phyloP scores from a whole-genome alignment of 306 rosid genomes.

The Citrullus mucosospermus region DNA sequence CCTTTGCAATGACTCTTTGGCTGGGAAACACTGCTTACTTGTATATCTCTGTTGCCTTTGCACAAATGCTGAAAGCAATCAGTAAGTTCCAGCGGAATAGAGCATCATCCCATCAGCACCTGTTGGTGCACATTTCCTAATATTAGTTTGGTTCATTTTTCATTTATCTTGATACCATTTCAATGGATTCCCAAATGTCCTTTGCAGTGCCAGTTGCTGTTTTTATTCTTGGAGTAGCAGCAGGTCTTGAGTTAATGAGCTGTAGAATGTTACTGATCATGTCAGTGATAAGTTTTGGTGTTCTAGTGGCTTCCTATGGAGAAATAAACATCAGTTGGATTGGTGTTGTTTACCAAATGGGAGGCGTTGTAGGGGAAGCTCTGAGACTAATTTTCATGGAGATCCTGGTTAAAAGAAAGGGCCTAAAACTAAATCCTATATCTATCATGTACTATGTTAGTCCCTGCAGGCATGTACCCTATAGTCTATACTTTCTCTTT shows the following conservation, averaged over 20 bases:
- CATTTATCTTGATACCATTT: not conserved
- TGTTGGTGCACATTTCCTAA: slow-evolving; percentile 8
- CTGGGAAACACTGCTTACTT: slow-evolving; percentile 97
- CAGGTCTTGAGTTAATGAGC: slow-evolving; percentile 91
- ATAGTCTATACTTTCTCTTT: not conserved
- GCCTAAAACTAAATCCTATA: slow-evolving; percentile 85
- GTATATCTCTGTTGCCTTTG: slow-evolving; percentile 93
- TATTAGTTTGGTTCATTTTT: not conserved
- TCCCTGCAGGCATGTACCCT: slow-evolving; percentile 76
- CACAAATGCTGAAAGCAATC: slow-evolving; percentile 97
- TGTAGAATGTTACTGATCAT: slow-evolving; percentile 84
- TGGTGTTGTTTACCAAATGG: slow-evolving; percentile 98
- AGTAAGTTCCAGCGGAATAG: slow-evolving; percentile 46
- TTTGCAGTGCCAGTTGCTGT: slow-evolving; percentile 98
- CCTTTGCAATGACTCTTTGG: slow-evolving; percentile 99
- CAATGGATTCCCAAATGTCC: not conserved
- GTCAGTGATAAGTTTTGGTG: slow-evolving; percentile 96
- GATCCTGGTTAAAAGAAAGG: slow-evolving; percentile 89
- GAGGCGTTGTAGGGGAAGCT: slow-evolving; percentile 98
- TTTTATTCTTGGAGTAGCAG: slow-evolving; percentile 88
- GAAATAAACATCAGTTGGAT: slow-evolving; percentile 89
- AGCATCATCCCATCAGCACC: slow-evolving; percentile 5
- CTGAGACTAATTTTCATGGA: slow-evolving; percentile 96
- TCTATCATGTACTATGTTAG: slow-evolving; percentile 96
- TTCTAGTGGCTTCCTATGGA: slow-evolving; percentile 90